These are phyloP conservation scores for Eucalyptus curtisii DNA, from an alignment of 345 rosid genomes.

Conservation along the genomic window DNA sequence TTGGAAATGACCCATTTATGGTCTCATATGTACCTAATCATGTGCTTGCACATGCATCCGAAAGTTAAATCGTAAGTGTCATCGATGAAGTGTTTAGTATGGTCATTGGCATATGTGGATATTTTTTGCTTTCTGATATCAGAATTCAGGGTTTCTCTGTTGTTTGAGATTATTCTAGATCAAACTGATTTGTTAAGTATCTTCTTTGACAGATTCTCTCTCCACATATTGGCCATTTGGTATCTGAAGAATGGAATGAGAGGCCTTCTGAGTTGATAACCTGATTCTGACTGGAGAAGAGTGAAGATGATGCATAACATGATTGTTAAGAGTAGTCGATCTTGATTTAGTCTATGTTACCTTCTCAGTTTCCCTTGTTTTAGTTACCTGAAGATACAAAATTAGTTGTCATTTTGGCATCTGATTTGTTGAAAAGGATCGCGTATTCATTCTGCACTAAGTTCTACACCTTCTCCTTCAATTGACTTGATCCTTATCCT, in stretches of 20 bases:
- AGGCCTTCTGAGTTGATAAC: not conserved
- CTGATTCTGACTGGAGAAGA: not conserved
- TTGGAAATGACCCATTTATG: not conserved
- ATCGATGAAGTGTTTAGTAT: not conserved
- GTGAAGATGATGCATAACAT: not conserved
- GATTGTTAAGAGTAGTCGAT: not conserved
- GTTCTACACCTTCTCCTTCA: not conserved
- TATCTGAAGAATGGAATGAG: not conserved
- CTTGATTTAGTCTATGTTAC: not conserved
- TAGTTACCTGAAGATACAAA: not conserved
- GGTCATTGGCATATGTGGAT: not conserved
- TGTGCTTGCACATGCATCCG: not conserved
- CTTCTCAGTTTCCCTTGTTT: not conserved
- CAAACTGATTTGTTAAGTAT: not conserved
- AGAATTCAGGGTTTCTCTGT: not conserved
- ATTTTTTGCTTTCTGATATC: not conserved
- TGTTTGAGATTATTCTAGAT: not conserved
- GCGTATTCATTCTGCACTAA: not conserved
- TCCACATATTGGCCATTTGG: not conserved
- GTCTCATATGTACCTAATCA: not conserved
- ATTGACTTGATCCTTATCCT: not conserved
- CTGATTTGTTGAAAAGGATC: not conserved
- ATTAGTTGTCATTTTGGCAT: not conserved
- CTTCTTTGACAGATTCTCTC: not conserved
- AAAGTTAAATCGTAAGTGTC: not conserved